Evolutionary conservation across 2,329 filamentous ascomycete genomes (phyloP), one percentile per base, ranked within the genome.

Genomic region (Ampelomyces quisqualis): DNA sequence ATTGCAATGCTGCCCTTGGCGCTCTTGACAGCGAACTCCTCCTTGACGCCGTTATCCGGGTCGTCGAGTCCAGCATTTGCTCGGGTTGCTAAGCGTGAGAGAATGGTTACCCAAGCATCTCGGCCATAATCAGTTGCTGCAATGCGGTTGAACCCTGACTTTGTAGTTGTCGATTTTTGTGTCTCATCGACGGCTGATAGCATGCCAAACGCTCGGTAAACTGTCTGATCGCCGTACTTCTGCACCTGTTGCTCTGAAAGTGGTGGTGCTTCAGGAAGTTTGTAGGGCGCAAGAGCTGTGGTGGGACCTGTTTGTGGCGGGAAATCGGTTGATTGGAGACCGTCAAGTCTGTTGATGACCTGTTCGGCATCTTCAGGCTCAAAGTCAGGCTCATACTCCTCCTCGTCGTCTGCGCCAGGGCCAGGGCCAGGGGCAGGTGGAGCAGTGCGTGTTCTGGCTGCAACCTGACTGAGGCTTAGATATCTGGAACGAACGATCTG

Each of bases 331-430:
- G 81, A 72, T n/a, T 84, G 77, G 4, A 83, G 76, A 46, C 80
- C 80, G 60, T 91, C 87, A 10, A 89, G 75, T 62, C 87, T 87
- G 67, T 91, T 88, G 34, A 85, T 70, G 21, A 88, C 83, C 60
- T 91, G 86, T 58, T 90, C 86, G 1, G 81, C 81, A 51, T 88
- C 83, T 65, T 94, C 88, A 7, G 85, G 79, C 44, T 85, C 82
- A 54, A 89, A 90, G 60, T 94, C 87, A 0, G 91, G 90, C 58
- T 96, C 91, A 60, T 96, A 96, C 56, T 95, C 88, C 51, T 95
- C 89, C 14, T 95, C 90, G 28, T 95, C 90, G 3, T 87, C 82
- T 18, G 79, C 81, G 2, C 66, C 68, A 11, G 59, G 41, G 22
- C 46, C 51, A 15, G 53, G n/a, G n/a, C n/a, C 48, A 34, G 63